Conservation (phyloP, 192 early-diverging fungal genomes). For the Cladochytrium replicatum region DNA sequence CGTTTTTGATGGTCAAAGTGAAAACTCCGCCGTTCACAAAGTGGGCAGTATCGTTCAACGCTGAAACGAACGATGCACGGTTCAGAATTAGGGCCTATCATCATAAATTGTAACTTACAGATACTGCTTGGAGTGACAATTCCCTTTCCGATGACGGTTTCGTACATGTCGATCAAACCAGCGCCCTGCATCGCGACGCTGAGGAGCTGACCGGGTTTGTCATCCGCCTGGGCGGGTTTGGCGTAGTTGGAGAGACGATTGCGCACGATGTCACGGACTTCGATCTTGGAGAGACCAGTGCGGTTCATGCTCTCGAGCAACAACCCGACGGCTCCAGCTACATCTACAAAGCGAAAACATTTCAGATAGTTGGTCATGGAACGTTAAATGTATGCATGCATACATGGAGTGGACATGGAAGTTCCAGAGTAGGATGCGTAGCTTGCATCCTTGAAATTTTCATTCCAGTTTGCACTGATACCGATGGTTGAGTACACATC, state of each 20-base stretch:
- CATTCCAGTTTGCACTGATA: neutral
- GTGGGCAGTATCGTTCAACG: conserved; percentile 27
- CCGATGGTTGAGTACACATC: conserved; percentile 18
- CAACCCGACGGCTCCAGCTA: conserved; percentile 59
- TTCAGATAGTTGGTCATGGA: too few species aligned
- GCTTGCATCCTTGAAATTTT: neutral
- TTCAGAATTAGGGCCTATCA: too few species aligned
- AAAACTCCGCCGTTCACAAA: conserved; percentile 1
- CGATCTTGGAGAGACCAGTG: conserved; percentile 13
- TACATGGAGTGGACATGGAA: conserved; percentile 75
- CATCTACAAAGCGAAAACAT: too few species aligned
- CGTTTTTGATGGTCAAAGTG: conserved; percentile 23
- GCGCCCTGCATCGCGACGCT: conserved; percentile 57
- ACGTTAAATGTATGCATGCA: too few species aligned
- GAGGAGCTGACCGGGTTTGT: neutral
- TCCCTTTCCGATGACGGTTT: conserved; percentile 43
- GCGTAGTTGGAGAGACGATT: conserved; percentile 45
- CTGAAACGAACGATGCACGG: conserved; percentile 12
- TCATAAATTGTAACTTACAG: too few species aligned
- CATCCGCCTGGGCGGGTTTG: conserved; percentile 26
- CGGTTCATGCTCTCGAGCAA: conserved; percentile 43
- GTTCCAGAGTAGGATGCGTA: conserved; percentile 46
- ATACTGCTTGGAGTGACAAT: conserved; percentile 46
- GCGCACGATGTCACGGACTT: conserved; percentile 8
- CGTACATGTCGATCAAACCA: conserved; percentile 63